Conservation (phyloP, 345 rosid species). For the Clausena lansium region DNA sequence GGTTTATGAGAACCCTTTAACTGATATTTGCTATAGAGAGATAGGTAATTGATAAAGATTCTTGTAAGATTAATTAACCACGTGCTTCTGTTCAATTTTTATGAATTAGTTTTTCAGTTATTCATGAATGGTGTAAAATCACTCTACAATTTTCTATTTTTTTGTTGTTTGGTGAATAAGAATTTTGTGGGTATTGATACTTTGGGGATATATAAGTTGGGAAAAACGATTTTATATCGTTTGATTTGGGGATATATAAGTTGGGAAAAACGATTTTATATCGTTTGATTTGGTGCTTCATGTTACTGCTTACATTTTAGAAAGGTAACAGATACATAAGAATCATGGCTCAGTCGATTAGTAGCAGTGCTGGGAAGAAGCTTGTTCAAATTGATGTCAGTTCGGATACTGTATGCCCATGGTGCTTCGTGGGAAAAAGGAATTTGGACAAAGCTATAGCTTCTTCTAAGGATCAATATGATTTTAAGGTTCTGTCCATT, state of each 20-base stretch:
- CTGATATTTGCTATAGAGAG: background rate
- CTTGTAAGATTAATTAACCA: background rate
- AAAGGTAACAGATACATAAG: slow-evolving; percentile 26
- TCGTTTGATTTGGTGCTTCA: slow-evolving; percentile 3
- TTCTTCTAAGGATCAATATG: slow-evolving; percentile 54
- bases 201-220: background rate
- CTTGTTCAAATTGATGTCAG: slow-evolving; percentile 58
- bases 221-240: background rate
- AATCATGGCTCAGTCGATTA: slow-evolving; percentile 51
- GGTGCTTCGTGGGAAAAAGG: slow-evolving; percentile 84
- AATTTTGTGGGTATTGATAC: background rate
- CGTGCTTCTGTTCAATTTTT: background rate
- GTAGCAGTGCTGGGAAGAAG: slow-evolving; percentile 48
- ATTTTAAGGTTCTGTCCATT: slow-evolving; percentile 53
- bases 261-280: background rate
- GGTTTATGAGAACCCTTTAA: background rate
- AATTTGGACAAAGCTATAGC: slow-evolving; percentile 80
- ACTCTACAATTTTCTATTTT: background rate
- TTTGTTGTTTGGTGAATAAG: background rate
- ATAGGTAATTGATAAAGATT: background rate
- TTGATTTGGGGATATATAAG: background rate
- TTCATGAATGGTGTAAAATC: background rate
- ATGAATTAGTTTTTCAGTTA: background rate
- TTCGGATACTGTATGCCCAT: slow-evolving; percentile 86
- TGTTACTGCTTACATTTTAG: slow-evolving; percentile 10